Conservation (phyloP, 1,284 basidiomycete genomes). For the Apiotrichum sp. region DNA sequence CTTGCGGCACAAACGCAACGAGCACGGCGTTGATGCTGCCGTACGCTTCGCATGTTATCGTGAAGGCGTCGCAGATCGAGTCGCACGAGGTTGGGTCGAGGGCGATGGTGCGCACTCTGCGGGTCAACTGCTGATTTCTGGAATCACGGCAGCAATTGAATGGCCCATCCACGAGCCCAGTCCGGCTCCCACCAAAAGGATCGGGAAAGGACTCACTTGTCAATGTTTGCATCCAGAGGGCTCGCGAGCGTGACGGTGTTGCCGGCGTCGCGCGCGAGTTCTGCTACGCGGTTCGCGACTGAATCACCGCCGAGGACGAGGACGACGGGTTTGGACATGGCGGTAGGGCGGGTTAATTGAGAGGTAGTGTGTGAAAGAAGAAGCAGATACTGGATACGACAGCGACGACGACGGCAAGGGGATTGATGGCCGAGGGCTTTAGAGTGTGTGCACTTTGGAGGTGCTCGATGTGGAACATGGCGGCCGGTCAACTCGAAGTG, state of each 20-base stretch:
- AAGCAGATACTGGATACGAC: background rate
- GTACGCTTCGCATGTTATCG: background rate
- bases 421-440: background rate
- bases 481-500: no score
- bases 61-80: background rate
- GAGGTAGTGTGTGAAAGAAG: background rate
- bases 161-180: no score
- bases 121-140: background rate
- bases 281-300: background rate
- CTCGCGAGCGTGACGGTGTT: background rate
- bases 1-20: background rate
- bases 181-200: no score
- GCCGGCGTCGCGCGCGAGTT: background rate
- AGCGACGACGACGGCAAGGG: background rate
- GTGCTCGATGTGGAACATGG: no score
- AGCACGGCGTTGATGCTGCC: constrained; percentile 1
- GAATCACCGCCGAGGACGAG: background rate
- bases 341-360: background rate
- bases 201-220: background rate
- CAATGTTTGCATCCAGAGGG: background rate
- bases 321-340: background rate
- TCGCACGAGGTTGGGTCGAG: background rate
- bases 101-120: background rate
- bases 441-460: no score
- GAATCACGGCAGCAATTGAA: no score